Base-by-base conservation (phyloP, 768 basidiomycete species). In the Hygrophorus pudorinus region DNA sequence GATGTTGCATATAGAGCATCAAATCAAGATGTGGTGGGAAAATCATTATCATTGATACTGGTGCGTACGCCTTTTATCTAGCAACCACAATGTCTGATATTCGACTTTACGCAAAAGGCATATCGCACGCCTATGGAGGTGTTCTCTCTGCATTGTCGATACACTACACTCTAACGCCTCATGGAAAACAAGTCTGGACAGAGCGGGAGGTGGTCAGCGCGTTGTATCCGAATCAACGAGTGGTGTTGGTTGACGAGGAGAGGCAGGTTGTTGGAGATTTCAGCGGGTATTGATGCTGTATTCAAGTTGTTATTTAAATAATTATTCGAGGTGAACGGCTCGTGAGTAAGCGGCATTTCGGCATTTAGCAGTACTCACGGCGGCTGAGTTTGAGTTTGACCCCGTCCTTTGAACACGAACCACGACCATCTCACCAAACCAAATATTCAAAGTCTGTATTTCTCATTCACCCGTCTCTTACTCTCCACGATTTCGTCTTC, bases 41-140 rank as follows among this genome's bases (percentile, higher is more conserved):
- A 54, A 78, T 97, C 35, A 82, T 98, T 52, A 85, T 98, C 48
- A 97, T 99, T 41, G 94, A 99, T 57, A 98, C 94, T 0, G 91
- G 87, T 81, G 45, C 5, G 49, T 44, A 32, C 21, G 20, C 12
- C 4, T 13, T 29, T 27, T 17, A 9, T 17, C 24, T 18, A 38
- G 17, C 24, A 18, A 12, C 18, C 4, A 16, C 8, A 31, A 29
- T 39, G 18, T 31, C 18, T 29, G 5, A 17, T 37, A 40, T 5
- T 5, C n/a, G 13, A 10, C 9, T 8, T 16, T 24, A 24, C 5
- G 2, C 7, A 34, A 28, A 49, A 85, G 86, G 90, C n/a, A 93
- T 94, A 40, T 92, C 90, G 4, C 87, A 86, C 58, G 93, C 93
- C 1, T 97, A 96, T 54, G 92, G 89, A n/a, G 94, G 94, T 10